Percentiles rank a stretch among this genome's conserved stretches.
Conservation (phyloP, 139 green algal genomes). For the Trebouxia sp. region DNA sequence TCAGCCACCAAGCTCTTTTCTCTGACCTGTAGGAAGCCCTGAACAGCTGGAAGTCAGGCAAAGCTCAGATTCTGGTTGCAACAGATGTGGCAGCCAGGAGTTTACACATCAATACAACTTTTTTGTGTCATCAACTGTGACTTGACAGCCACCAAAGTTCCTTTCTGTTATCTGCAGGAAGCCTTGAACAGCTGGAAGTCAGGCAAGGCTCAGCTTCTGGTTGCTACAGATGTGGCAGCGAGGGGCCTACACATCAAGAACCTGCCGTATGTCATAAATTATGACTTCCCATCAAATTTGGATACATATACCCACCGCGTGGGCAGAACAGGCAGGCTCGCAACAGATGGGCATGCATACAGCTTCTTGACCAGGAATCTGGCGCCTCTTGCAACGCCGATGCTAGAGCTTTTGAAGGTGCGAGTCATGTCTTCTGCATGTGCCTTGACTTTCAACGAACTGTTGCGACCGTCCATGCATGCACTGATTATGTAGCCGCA, state of each 20-base stretch:
- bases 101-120: constrained; percentile 67
- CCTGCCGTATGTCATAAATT: constrained; percentile 88
- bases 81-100: constrained; percentile 82
- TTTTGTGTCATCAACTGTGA: constrained; percentile 16
- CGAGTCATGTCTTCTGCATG: neutral
- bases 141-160: neutral
- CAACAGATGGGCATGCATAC: constrained; percentile 80
- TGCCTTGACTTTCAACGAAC: neutral
- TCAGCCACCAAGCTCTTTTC: neutral
- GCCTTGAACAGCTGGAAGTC: constrained; percentile 66
- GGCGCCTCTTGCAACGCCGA: constrained; percentile 56
- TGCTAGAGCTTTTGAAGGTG: constrained; percentile 72
- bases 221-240: constrained; percentile 80
- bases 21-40: constrained; percentile 51
- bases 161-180: constrained; percentile 22
- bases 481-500: neutral
- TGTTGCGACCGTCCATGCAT: neutral
- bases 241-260: constrained; percentile 78
- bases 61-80: constrained; percentile 62
- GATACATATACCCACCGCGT: constrained; percentile 88
- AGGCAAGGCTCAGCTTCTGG: constrained; percentile 45
- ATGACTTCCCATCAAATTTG: constrained; percentile 78
- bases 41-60: constrained; percentile 56
- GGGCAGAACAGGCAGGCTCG: constrained; percentile 87
- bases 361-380: constrained; percentile 86